Evolutionary conservation across 1,284 basidiomycete species (phyloP).

Genomic region (Bjerkandera adusta): DNA sequence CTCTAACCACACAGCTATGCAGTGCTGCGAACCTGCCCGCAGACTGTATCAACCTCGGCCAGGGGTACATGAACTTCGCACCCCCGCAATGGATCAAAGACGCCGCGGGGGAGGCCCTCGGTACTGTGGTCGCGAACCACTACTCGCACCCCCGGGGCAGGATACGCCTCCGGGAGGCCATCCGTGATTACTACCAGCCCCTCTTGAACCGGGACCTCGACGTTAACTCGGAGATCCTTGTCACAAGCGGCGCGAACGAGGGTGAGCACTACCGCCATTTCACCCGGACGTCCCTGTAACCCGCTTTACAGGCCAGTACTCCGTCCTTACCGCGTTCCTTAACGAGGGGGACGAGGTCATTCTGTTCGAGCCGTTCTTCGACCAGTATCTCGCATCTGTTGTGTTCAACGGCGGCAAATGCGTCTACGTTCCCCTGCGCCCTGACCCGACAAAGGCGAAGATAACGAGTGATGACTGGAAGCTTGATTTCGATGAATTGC

Average conservation of each 20-base stretch:
- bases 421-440: constrained; percentile 93
- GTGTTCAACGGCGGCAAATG: constrained; percentile 93
- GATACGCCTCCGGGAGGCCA: constrained; percentile 81
- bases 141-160: constrained; percentile 92
- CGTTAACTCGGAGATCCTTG: constrained; percentile 85
- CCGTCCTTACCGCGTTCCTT: constrained; percentile 86
- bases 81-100: constrained; percentile 84
- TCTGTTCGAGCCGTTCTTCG: constrained; percentile 98
- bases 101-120: constrained; percentile 73
- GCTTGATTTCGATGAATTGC: constrained; percentile 83
- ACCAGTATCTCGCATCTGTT: constrained; percentile 92
- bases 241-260: constrained; percentile 96
- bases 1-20: constrained; percentile 9
- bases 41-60: constrained; percentile 90
- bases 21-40: constrained; percentile 83
- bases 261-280: constrained; percentile 52
- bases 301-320: constrained; percentile 72
- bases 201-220: constrained; percentile 75
- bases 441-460: constrained; percentile 58
- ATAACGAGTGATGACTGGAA: constrained; percentile 82
- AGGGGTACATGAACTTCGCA: constrained; percentile 92
- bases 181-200: constrained; percentile 76
- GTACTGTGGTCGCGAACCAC: constrained; percentile 72
- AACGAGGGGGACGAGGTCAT: constrained; percentile 95
- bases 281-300: background rate